Conservation (phyloP, 805 yeast genomes). For the Tetrapisispora nanseiensis region DNA sequence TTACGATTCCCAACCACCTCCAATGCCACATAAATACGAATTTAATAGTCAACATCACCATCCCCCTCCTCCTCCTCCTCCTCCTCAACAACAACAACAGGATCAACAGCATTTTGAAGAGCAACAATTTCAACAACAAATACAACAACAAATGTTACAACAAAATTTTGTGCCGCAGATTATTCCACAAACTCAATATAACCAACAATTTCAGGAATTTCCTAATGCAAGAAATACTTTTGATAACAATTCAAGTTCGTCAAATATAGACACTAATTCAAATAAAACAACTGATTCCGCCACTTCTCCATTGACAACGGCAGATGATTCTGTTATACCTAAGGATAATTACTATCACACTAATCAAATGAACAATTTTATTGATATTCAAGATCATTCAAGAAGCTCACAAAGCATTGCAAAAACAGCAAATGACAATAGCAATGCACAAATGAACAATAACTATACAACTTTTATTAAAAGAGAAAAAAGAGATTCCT, state of each 20-base stretch:
- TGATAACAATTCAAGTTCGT: background rate
- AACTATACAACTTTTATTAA: background rate
- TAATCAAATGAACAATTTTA: background rate
- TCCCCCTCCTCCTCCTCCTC: background rate
- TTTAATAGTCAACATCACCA: slow-evolving; percentile 20
- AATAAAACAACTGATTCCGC: background rate
- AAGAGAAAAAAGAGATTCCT: background rate
- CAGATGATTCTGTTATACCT: background rate
- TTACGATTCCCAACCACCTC: slow-evolving; percentile 26
- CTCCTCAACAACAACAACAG: background rate
- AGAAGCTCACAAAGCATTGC: background rate
- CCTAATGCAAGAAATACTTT: background rate
- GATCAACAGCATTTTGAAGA: slow-evolving; percentile 5
- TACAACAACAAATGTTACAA: slow-evolving; percentile 7
- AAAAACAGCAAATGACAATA: background rate
- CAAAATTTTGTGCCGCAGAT: slow-evolving; percentile 1
- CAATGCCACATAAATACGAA: slow-evolving; percentile 20
- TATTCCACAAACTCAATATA: background rate
- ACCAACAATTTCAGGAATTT: slow-evolving; percentile 1
- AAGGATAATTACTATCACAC: background rate
- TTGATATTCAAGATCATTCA: background rate
- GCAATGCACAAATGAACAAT: background rate
- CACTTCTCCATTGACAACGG: background rate
- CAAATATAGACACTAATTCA: background rate
- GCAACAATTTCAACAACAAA: slow-evolving; percentile 8